Percentiles rank a stretch among this genome's conserved stretches.
These are phyloP conservation scores for Pythium insidiosum DNA, from an alignment of 352 stramenopile genomes.

Conservation along the genomic window DNA sequence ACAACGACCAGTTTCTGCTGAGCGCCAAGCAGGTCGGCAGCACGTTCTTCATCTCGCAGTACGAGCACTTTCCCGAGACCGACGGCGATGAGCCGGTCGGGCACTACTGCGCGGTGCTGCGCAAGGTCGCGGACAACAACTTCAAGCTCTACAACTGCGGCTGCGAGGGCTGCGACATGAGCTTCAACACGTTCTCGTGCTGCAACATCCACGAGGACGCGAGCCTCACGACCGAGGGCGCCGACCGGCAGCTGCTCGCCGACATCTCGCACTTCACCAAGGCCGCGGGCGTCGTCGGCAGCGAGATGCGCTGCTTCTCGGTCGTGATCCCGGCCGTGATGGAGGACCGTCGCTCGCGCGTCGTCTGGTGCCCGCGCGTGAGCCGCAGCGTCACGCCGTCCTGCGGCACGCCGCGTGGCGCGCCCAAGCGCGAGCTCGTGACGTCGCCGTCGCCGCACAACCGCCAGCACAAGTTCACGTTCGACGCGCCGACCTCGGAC, in stretches of 20 bases:
- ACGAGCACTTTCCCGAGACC: constrained; percentile 79
- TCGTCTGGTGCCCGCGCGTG: constrained; percentile 77
- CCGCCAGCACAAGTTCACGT: constrained; percentile 66
- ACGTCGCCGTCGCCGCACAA: constrained; percentile 72
- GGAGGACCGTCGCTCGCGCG: constrained; percentile 65
- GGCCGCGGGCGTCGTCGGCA: constrained; percentile 58
- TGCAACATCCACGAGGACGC: constrained; percentile 59
- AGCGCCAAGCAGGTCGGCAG: constrained; percentile 77
- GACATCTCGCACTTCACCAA: constrained; percentile 84
- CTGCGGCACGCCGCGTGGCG: constrained; percentile 54
- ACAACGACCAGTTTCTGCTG: constrained; percentile 79
- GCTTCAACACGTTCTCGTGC: constrained; percentile 79
- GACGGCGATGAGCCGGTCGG: constrained; percentile 35
- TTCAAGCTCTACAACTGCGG: constrained; percentile 85
- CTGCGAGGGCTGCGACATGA: constrained; percentile 83
- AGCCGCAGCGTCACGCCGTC: constrained; percentile 52
- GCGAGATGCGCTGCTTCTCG: constrained; percentile 77
- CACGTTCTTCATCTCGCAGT: constrained; percentile 87
- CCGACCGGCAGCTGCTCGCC: constrained; percentile 73
- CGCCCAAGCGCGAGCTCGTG: constrained; percentile 35
- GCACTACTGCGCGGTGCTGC: constrained; percentile 76
- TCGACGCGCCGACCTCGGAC: constrained; percentile 59
- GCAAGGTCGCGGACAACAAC: constrained; percentile 65
- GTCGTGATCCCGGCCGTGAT: constrained; percentile 79
- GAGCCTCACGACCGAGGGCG: constrained; percentile 25